These are phyloP conservation scores for Pyricularia pennisetigena DNA, from an alignment of 2,329 filamentous ascomycete species.

Conservation along the genomic window DNA sequence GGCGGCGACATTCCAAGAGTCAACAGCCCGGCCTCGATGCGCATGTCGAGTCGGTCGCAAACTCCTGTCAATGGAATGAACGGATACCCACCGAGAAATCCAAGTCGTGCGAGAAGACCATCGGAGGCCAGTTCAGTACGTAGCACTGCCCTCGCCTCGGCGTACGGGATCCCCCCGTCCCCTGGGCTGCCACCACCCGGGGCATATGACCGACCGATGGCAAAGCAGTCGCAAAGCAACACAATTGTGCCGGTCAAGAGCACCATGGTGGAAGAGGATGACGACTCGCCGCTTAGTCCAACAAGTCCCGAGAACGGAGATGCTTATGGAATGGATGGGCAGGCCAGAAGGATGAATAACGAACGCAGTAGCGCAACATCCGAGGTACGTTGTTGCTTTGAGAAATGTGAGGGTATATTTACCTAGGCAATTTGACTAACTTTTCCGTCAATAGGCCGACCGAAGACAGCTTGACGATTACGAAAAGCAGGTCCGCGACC, in stretches of 20 bases:
- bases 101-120: slow-evolving; percentile 43
- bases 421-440: background rate
- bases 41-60: slow-evolving; percentile 49
- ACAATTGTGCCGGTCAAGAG: slow-evolving; percentile 97
- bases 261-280: slow-evolving; percentile 93
- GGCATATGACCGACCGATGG: slow-evolving; percentile 65
- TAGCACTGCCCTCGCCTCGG: slow-evolving; percentile 4
- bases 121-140: slow-evolving; percentile 55
- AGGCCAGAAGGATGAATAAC: background rate
- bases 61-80: slow-evolving; percentile 50
- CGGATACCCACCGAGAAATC: slow-evolving; percentile 36
- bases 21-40: slow-evolving; percentile 58
- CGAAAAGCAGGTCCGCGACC: slow-evolving; percentile 62
- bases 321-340: background rate
- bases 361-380: background rate
- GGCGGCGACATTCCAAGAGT: slow-evolving; percentile 57
- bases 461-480: slow-evolving; percentile 65
- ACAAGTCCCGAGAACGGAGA: slow-evolving; percentile 24
- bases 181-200: slow-evolving; percentile 44
- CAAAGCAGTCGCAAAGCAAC: slow-evolving; percentile 88
- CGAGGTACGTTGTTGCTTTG: background rate
- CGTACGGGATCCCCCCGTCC: slow-evolving; percentile 40
- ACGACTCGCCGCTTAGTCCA: slow-evolving; percentile 26
- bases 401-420: too few species aligned
- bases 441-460: slow-evolving; percentile 4